Evolutionary conservation across 495 filamentous ascomycete species (phyloP).

Genomic region (Terfezia boudieri): DNA sequence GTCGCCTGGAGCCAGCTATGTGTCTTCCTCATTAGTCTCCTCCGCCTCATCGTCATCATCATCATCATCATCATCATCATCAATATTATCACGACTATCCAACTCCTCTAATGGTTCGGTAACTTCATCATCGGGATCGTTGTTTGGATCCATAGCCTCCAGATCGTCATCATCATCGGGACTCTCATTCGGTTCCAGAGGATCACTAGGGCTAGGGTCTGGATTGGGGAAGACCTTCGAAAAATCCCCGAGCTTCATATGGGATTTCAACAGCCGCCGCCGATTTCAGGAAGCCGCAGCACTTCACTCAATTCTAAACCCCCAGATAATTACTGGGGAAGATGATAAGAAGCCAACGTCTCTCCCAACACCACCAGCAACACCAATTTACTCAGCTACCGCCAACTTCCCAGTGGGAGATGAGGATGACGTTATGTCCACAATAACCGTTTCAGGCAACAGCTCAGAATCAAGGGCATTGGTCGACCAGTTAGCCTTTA

Average conservation of each 20-base stretch:
- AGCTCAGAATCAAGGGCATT: slow-evolving; percentile 1
- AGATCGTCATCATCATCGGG: neutral
- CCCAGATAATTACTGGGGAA: neutral
- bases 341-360: neutral
- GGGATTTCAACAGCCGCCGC: neutral
- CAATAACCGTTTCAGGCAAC: neutral
- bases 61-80: neutral
- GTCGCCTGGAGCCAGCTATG: neutral
- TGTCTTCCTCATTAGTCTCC: neutral
- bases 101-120: neutral
- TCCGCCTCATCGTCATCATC: neutral
- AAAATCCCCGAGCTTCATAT: neutral
- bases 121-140: neutral
- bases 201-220: neutral
- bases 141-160: neutral
- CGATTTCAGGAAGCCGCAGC: neutral
- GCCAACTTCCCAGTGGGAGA: neutral
- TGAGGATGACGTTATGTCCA: neutral
- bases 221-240: neutral
- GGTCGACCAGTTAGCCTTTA: slow-evolving; percentile 18
- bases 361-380: neutral
- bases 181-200: neutral
- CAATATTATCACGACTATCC: neutral
- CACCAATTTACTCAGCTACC: neutral
- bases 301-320: neutral